Evolutionary conservation across 306 rosid species (phyloP), one percentile per base, ranked within the genome.

Genomic region (Inga leiocalycina): DNA sequence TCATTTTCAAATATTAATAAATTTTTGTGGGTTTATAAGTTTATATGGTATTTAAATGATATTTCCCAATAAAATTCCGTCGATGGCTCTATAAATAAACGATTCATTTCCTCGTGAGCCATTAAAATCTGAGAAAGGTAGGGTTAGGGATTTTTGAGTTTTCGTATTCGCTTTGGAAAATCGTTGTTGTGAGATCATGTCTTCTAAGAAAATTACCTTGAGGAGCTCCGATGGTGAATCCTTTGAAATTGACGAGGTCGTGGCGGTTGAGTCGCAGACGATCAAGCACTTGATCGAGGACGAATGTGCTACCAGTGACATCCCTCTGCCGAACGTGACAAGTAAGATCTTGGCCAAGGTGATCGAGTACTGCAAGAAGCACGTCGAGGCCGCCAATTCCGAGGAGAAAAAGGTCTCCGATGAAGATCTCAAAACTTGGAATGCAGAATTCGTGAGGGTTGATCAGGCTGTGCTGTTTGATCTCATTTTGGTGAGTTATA

Each of bases 391-490:
- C 0, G 22, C 84, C 15, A 34, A 4, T 52, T 22, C 90, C 34
- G 93, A 89, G 0, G 94, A 91, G n/a, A 88, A 39, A 39, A 39
- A 81, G 14, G 56, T 85, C 30, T 54, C 91, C 54, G 95, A 91
- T 0, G 93, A 89, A 0, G 97, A 92, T 2, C 91, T 92, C 77
- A 91, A 88, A 81, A 16, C 79, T 0, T 91, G 97, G 98, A 97
- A 94, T 48, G 30, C 59, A 0, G 98, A 94, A 14, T 93, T 93
- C 71, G 92, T 91, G 19, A 89, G 86, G 85, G 97, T 94, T 37
- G 98, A 93, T 62, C 97, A 90, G 75, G 89, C 91, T n/a, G 88
- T 94, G 10, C 93, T 93, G 16, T 93, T 91, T 59, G 97, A 94
- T 84, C 97, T 94, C 73, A 91, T 93, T 79, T 75, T 89, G 90